phyloP scores from a whole-genome alignment of 331 rosid genomes.

The Cucumis variabilis region DNA sequence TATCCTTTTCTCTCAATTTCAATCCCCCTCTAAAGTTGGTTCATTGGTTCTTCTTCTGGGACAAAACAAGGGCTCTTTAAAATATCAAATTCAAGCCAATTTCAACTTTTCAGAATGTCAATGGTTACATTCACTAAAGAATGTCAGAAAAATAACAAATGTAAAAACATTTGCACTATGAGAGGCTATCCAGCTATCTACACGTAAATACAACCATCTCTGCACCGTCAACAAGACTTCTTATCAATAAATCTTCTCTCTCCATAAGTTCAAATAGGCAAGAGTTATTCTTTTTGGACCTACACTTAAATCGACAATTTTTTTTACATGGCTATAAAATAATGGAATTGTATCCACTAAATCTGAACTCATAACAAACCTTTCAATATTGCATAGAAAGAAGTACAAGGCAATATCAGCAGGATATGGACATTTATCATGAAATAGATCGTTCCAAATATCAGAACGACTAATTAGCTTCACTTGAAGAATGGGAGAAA shows the following conservation, averaged over 20 bases:
- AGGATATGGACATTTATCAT: conserved; percentile 49
- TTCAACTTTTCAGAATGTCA: no score
- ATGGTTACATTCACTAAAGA: background rate
- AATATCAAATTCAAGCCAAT: background rate
- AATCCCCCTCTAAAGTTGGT: no score
- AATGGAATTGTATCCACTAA: background rate
- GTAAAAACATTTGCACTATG: conserved; percentile 50
- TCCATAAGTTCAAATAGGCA: conserved; percentile 59
- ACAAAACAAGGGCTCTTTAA: no score
- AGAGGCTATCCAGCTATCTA: conserved; percentile 48
- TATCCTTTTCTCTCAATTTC: no score
- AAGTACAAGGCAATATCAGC: conserved; percentile 74
- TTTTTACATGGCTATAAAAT: conserved; percentile 16
- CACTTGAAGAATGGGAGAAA: conserved; percentile 63
- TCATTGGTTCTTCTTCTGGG: no score
- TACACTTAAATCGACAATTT: conserved; percentile 40
- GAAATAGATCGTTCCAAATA: conserved; percentile 53
- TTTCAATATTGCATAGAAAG: conserved; percentile 51
- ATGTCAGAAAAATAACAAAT: background rate
- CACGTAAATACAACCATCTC: conserved; percentile 74
- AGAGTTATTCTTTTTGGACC: conserved; percentile 45
- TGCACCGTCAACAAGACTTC: conserved; percentile 50
- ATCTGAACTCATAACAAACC: conserved; percentile 50
- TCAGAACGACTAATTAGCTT: conserved; percentile 46
- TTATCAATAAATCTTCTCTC: conserved; percentile 52